Evolutionary conservation across 805 yeast species (phyloP).

Genomic region (Candida succiphila): DNA sequence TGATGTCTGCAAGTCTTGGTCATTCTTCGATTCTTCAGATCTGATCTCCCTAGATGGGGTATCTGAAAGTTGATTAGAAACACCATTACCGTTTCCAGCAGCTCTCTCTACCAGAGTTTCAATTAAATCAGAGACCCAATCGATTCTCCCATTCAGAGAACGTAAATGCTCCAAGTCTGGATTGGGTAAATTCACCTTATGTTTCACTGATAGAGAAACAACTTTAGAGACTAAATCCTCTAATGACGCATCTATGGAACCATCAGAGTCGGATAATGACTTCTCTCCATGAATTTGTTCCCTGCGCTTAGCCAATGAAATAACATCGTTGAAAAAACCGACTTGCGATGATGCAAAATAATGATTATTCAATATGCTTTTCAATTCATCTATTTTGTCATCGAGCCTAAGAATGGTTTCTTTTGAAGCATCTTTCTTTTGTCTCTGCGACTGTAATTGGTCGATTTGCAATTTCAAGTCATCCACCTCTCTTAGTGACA

Average conservation of each 20-base stretch:
- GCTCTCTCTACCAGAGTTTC: slow-evolving; percentile 7
- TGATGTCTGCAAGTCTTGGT: slow-evolving; percentile 32
- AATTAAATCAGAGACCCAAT: slow-evolving; percentile 21
- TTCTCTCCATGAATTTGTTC: background rate
- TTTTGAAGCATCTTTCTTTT: background rate
- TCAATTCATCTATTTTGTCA: background rate
- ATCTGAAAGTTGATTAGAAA: background rate
- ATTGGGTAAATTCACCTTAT: slow-evolving; percentile 29
- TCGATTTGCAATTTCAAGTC: slow-evolving; percentile 2
- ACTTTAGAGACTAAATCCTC: slow-evolving; percentile 38
- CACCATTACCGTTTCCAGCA: background rate
- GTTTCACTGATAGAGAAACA: slow-evolving; percentile 35
- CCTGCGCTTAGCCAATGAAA: background rate
- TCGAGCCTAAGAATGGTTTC: background rate
- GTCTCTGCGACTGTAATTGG: slow-evolving; percentile 4
- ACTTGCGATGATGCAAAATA: slow-evolving; percentile 33
- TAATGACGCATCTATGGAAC: slow-evolving; percentile 17
- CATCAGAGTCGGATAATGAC: background rate
- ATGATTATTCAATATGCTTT: slow-evolving; percentile 25
- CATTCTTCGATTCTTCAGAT: background rate
- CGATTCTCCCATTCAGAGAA: slow-evolving; percentile 14
- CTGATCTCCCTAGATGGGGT: background rate
- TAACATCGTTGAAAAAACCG: slow-evolving; percentile 32
- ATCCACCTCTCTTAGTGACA: slow-evolving; percentile 8
- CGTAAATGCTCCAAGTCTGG: slow-evolving; percentile 13